Percentiles rank a stretch among this genome's conserved stretches.
These are phyloP conservation scores for Alloteropsis semialata DNA, from an alignment of 176 grass and related monocot species.

Conservation along the genomic window DNA sequence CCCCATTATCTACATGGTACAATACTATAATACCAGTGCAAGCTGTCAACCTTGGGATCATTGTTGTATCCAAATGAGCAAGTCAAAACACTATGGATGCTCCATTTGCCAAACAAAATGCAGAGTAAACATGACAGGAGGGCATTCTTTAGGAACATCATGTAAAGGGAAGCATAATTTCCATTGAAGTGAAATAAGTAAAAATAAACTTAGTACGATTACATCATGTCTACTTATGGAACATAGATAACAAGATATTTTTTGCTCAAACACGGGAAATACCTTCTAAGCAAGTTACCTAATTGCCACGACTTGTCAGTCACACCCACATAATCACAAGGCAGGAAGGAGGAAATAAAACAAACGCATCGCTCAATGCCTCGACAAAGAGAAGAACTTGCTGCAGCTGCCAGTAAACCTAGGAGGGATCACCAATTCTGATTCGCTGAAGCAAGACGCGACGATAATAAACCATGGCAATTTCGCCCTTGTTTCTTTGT, in stretches of 20 bases:
- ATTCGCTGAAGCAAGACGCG: slow-evolving; percentile 55
- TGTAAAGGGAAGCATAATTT: slow-evolving; percentile 43
- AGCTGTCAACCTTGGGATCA: slow-evolving; percentile 17
- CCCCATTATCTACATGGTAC: slow-evolving; percentile 7
- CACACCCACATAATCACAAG: slow-evolving; percentile 62
- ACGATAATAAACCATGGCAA: slow-evolving; percentile 51
- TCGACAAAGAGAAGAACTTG: slow-evolving; percentile 60
- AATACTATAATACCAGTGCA: slow-evolving; percentile 7
- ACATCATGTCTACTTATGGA: slow-evolving; percentile 75
- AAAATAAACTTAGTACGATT: slow-evolving; percentile 57
- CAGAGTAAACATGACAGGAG: neutral
- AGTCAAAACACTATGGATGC: neutral
- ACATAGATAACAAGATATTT: slow-evolving; percentile 47
- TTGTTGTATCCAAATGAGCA: slow-evolving; percentile 3
- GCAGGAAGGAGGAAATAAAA: slow-evolving; percentile 57
- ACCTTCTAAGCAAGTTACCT: slow-evolving; percentile 69
- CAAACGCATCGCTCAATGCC: slow-evolving; percentile 56
- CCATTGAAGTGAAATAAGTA: slow-evolving; percentile 51
- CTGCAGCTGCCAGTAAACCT: slow-evolving; percentile 59
- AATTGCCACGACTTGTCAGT: slow-evolving; percentile 68
- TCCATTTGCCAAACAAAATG: neutral
- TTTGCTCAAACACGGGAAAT: slow-evolving; percentile 60
- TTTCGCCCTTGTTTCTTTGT: slow-evolving; percentile 57
- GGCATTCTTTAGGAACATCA: neutral
- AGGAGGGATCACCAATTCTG: slow-evolving; percentile 24